These are phyloP conservation scores for Arthrobotrys iridis DNA, from an alignment of 2,329 filamentous ascomycete genomes.

Conservation along the genomic window DNA sequence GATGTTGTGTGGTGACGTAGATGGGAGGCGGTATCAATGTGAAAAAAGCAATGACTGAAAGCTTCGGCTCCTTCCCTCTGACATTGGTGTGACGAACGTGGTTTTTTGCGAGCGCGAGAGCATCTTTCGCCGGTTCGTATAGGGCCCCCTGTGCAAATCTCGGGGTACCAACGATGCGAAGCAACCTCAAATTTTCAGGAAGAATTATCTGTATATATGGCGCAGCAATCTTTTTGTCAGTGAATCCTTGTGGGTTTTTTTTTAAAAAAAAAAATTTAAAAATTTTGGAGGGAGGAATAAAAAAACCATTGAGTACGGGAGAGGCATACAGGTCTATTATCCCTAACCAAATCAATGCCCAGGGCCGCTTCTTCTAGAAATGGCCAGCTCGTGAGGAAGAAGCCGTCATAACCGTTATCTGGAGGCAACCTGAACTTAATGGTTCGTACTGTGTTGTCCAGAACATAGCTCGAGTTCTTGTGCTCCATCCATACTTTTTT, in stretches of 20 bases:
- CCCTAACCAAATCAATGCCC: slow-evolving; percentile 22
- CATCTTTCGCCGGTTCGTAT: slow-evolving; percentile 13
- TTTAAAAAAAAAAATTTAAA: too few species aligned
- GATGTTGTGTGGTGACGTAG: not conserved
- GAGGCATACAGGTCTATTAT: slow-evolving; percentile 14
- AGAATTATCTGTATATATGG: slow-evolving; percentile 12
- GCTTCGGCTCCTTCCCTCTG: slow-evolving; percentile 4
- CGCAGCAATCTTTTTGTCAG: too few species aligned
- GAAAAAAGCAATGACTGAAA: slow-evolving; percentile 26
- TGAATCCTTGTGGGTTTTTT: too few species aligned
- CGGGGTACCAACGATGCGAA: slow-evolving; percentile 25
- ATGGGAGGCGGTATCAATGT: slow-evolving; percentile 13
- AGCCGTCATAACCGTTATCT: slow-evolving; percentile 22
- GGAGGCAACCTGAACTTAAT: slow-evolving; percentile 29
- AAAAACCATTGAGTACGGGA: too few species aligned
- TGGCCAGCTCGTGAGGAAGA: slow-evolving; percentile 28
- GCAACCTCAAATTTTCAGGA: slow-evolving; percentile 8
- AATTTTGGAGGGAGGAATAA: too few species aligned
- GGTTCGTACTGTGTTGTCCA: slow-evolving; percentile 25
- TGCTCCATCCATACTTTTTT: slow-evolving; percentile 36
- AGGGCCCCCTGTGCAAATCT: not conserved
- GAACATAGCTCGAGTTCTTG: slow-evolving; percentile 27
- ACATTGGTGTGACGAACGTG: slow-evolving; percentile 8
- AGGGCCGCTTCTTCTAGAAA: slow-evolving; percentile 22
- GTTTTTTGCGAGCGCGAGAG: slow-evolving; percentile 22